phyloP scores from a whole-genome alignment of 768 basidiomycete species.

The Leccinum rimulosum region DNA sequence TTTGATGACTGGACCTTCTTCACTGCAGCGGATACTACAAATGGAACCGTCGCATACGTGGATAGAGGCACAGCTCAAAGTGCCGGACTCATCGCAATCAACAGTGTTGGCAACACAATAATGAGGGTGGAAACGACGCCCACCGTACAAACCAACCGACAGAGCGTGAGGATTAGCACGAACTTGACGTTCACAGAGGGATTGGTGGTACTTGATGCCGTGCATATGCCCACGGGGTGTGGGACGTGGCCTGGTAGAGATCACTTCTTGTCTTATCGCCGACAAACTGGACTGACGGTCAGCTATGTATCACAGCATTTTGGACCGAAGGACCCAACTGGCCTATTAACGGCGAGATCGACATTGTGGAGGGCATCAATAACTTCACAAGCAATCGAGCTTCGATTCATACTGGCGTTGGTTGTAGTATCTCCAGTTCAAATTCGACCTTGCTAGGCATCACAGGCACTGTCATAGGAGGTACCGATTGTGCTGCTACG shows the following conservation, averaged over 20 bases:
- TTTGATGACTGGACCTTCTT: slow-evolving; percentile 83
- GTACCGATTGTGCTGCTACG: slow-evolving; percentile 67
- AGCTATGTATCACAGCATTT: slow-evolving; percentile 33
- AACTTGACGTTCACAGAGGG: slow-evolving; percentile 57
- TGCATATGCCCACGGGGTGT: slow-evolving; percentile 89
- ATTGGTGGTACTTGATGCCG: slow-evolving; percentile 77
- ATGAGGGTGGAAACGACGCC: slow-evolving; percentile 89
- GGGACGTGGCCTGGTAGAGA: slow-evolving; percentile 71
- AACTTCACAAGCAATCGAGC: slow-evolving; percentile 80
- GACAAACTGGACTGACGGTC: background rate
- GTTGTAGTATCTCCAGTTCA: slow-evolving; percentile 59
- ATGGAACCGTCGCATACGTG: slow-evolving; percentile 68
- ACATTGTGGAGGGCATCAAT: slow-evolving; percentile 81
- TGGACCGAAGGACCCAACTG: slow-evolving; percentile 50
- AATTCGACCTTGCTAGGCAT: slow-evolving; percentile 52
- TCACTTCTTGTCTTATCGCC: background rate
- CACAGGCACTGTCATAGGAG: slow-evolving; percentile 63
- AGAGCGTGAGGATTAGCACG: slow-evolving; percentile 77
- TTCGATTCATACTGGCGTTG: slow-evolving; percentile 74
- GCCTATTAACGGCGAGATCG: slow-evolving; percentile 65
- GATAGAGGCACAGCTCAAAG: slow-evolving; percentile 57
- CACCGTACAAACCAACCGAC: slow-evolving; percentile 61
- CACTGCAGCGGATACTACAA: slow-evolving; percentile 68
- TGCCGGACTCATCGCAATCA: slow-evolving; percentile 63
- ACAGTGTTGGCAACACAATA: slow-evolving; percentile 71